Conservation (phyloP, 805 yeast species). For the Priceomyces fermenticarens region DNA sequence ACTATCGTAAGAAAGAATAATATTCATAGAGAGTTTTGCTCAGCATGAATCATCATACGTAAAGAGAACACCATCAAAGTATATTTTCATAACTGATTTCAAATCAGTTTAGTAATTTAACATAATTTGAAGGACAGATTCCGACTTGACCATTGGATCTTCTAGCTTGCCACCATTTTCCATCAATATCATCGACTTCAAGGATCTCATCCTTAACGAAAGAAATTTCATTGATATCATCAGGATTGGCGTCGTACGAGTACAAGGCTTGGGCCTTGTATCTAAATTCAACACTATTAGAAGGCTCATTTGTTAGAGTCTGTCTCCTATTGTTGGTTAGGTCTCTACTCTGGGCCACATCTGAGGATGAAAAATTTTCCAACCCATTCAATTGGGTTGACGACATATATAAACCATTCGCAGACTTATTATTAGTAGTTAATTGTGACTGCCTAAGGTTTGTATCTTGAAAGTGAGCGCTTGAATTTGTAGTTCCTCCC, state of each 20-base stretch:
- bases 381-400: slow-evolving; percentile 60
- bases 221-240: slow-evolving; percentile 88
- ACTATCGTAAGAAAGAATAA: background rate
- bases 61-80: too few relatives aligned
- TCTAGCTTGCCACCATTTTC: slow-evolving; percentile 98
- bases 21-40: background rate
- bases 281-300: slow-evolving; percentile 49
- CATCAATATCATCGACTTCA: slow-evolving; percentile 87
- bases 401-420: slow-evolving; percentile 40
- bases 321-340: slow-evolving; percentile 24
- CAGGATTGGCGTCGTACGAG: slow-evolving; percentile 84
- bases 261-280: slow-evolving; percentile 85
- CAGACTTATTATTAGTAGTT: slow-evolving; percentile 26
- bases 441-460: slow-evolving; percentile 36
- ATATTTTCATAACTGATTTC: background rate
- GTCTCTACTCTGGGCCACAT: slow-evolving; percentile 28
- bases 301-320: slow-evolving; percentile 17
- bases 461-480: slow-evolving; percentile 24
- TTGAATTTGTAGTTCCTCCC: slow-evolving; percentile 6
- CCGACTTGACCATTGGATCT: slow-evolving; percentile 90
- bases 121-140: slow-evolving; percentile 93
- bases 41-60: background rate
- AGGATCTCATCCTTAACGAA: slow-evolving; percentile 89
- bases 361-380: slow-evolving; percentile 48
- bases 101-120: slow-evolving; percentile 57